Percentiles rank a stretch among this genome's conserved stretches.
These are phyloP conservation scores for Xylariaceae sp. DNA, from an alignment of 2,329 filamentous ascomycete genomes.

Conservation along the genomic window DNA sequence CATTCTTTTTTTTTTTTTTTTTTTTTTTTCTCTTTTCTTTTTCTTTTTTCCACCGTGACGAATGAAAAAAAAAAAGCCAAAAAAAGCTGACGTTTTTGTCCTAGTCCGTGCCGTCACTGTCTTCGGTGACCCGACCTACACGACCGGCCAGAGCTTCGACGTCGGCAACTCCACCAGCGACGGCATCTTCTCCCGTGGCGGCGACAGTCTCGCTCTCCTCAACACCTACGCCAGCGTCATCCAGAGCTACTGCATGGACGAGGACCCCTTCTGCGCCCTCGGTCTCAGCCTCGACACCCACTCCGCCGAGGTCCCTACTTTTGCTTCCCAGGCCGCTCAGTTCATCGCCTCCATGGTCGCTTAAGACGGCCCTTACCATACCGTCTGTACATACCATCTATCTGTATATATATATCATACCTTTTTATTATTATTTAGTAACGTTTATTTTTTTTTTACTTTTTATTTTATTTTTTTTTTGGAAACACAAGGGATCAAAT, in stretches of 20 bases:
- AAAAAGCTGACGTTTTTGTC: not conserved
- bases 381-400: not conserved
- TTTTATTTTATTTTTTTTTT: too few species aligned
- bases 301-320: conserved; percentile 13
- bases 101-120: conserved; percentile 10
- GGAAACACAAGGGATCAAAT: too few species aligned
- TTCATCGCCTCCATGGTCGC: conserved; percentile 7
- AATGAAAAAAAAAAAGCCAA: too few species aligned
- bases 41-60: too few species aligned
- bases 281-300: conserved; percentile 9
- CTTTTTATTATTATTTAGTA: not conserved
- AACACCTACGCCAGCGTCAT: conserved; percentile 7
- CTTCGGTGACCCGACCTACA: conserved; percentile 18
- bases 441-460: too few species aligned
- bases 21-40: too few species aligned
- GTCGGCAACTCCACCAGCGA: conserved; percentile 13
- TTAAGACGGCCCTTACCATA: not conserved
- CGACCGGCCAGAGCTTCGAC: conserved; percentile 15
- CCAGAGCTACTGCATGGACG: conserved; percentile 14
- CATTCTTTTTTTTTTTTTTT: too few species aligned
- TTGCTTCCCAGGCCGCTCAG: conserved; percentile 5
- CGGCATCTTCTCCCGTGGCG: conserved; percentile 18
- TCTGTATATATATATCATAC: not conserved
- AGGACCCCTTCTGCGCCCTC: conserved; percentile 14
- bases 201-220: conserved; percentile 11